phyloP scores from a whole-genome alignment of 257 asterid genomes.

The Solanum paucissectum region DNA sequence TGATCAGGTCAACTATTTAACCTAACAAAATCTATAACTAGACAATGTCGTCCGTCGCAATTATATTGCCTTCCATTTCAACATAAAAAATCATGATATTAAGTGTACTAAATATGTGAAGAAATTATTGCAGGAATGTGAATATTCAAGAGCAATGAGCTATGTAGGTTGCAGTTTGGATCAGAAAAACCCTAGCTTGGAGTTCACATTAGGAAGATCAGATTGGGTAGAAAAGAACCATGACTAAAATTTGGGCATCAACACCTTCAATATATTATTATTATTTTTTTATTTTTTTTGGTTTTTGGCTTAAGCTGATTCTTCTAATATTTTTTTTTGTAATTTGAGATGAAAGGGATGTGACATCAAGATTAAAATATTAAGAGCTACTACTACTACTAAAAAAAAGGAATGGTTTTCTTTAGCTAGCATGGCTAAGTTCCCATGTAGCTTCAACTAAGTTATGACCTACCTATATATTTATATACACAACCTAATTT shows the following conservation, averaged over 20 bases:
- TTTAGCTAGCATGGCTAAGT: neutral
- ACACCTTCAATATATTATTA: neutral
- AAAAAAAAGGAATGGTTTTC: neutral
- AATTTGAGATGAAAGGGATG: neutral
- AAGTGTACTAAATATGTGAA: neutral
- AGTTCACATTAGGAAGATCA: constrained; percentile 44
- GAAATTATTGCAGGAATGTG: constrained; percentile 8
- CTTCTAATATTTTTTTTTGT: neutral
- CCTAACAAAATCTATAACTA: neutral
- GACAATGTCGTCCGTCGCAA: neutral
- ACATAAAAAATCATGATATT: neutral
- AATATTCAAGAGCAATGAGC: constrained; percentile 1
- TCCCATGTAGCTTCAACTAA: neutral
- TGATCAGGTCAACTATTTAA: neutral
- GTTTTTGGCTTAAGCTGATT: neutral
- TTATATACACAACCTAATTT: neutral
- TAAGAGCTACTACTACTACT: neutral
- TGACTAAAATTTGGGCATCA: neutral
- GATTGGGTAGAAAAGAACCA: constrained; percentile 20
- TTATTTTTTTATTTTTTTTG: neutral
- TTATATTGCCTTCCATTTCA: neutral
- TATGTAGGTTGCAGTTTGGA: constrained; percentile 4
- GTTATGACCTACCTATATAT: neutral
- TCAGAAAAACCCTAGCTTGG: constrained; percentile 28
- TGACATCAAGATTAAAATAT: neutral